phyloP scores from a whole-genome alignment of 805 yeast genomes.

The Pichia ethanolica region DNA sequence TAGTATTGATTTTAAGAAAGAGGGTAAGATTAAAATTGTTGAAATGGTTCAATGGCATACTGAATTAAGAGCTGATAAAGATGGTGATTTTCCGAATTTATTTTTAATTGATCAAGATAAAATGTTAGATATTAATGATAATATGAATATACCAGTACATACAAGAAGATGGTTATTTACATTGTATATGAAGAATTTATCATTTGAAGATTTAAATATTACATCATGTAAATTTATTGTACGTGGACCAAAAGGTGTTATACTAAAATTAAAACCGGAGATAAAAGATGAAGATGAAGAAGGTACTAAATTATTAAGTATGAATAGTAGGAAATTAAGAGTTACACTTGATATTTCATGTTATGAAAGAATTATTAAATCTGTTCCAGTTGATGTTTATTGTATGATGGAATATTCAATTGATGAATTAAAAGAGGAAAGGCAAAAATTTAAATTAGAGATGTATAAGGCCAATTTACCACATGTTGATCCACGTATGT shows the following conservation, averaged over 20 bases:
- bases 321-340: neutral
- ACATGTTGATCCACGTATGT: constrained; percentile 60
- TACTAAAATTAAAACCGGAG: constrained; percentile 7
- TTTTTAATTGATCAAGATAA: neutral
- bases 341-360: constrained; percentile 2
- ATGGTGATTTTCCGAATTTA: constrained; percentile 4
- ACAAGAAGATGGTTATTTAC: constrained; percentile 19
- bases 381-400: constrained; percentile 18
- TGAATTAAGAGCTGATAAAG: constrained; percentile 1
- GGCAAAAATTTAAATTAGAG: constrained; percentile 28
- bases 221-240: constrained; percentile 1
- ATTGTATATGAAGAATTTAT: constrained; percentile 15
- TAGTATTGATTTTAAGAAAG: neutral
- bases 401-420: constrained; percentile 15
- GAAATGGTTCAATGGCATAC: constrained; percentile 9
- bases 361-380: constrained; percentile 5
- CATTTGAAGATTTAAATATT: constrained; percentile 22
- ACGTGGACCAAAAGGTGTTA: constrained; percentile 1
- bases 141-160: constrained; percentile 10
- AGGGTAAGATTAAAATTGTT: constrained; percentile 1
- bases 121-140: neutral
- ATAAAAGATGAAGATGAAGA: neutral
- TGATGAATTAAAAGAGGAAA: neutral
- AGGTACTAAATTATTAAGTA: neutral
- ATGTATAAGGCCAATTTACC: constrained; percentile 52